These are phyloP conservation scores for Picocystis sp. DNA, from an alignment of 163 green algal genomes.

Conservation along the genomic window DNA sequence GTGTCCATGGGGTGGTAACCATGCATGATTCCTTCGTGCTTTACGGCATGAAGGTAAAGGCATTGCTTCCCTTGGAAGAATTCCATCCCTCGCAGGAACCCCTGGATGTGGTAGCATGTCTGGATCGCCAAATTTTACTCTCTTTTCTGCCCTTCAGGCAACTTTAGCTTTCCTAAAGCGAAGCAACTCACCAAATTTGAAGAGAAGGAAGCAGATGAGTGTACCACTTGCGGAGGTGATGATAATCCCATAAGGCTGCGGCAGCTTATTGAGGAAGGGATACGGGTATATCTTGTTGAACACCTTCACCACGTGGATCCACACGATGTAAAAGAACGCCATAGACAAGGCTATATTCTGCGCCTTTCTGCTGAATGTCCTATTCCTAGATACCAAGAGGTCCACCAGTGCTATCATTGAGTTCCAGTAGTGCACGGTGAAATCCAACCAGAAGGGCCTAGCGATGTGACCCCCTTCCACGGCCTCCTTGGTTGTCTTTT, in stretches of 20 bases:
- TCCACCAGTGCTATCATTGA: constrained; percentile 32
- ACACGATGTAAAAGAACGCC: constrained; percentile 24
- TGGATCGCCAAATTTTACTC: no score
- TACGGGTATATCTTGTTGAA: constrained; percentile 40
- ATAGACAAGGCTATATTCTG: constrained; percentile 21
- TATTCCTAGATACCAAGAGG: constrained; percentile 24
- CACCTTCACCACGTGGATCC: constrained; percentile 28
- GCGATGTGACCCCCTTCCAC: constrained; percentile 26
- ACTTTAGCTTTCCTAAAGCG: no score
- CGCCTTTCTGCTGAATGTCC: constrained; percentile 23
- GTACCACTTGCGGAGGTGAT: no score
- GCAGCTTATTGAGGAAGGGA: constrained; percentile 45
- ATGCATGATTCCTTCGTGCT: no score
- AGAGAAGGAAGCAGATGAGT: no score
- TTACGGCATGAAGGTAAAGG: no score
- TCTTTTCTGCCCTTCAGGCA: no score
- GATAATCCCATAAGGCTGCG: constrained; percentile 11
- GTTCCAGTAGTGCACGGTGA: constrained; percentile 38
- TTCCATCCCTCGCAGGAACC: no score
- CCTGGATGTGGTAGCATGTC: no score
- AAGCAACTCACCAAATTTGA: no score
- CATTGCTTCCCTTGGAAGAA: no score
- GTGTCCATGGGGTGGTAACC: no score
- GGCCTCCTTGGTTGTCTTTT: constrained; percentile 17
- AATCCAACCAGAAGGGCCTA: constrained; percentile 33